Conservation (phyloP, 2,329 filamentous ascomycete genomes). For the Trichoderma pleuroti region DNA sequence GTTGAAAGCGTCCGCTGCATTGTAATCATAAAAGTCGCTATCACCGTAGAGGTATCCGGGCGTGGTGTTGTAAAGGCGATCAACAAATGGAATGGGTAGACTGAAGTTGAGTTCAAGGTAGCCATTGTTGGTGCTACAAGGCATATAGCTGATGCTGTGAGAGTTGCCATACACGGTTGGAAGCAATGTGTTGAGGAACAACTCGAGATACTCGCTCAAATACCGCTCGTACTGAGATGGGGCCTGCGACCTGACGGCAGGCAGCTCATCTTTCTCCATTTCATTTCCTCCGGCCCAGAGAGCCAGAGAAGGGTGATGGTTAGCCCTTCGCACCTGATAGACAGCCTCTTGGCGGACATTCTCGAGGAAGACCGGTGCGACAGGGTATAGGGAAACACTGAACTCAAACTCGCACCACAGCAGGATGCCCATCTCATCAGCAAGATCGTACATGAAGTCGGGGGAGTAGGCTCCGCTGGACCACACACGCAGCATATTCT, state of each 20-base stretch:
- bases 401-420: constrained; percentile 8
- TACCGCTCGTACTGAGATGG: not conserved
- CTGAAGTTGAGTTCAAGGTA: constrained; percentile 9
- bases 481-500: constrained; percentile 8
- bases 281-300: constrained; percentile 7
- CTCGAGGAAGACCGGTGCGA: not conserved
- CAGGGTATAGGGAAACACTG: constrained; percentile 1
- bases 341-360: constrained; percentile 8
- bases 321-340: not conserved
- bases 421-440: constrained; percentile 1
- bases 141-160: constrained; percentile 9
- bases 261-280: constrained; percentile 12
- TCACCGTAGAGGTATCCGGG: constrained; percentile 2
- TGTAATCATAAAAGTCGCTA: constrained; percentile 5
- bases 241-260: not conserved
- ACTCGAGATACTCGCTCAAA: not conserved
- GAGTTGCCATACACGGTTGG: constrained; percentile 4
- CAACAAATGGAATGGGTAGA: not conserved
- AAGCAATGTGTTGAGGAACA: not conserved
- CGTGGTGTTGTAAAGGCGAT: constrained; percentile 6
- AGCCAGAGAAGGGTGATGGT: not conserved
- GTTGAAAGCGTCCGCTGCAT: not conserved
- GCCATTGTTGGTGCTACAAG: constrained; percentile 5
- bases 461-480: constrained; percentile 1
- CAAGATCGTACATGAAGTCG: constrained; percentile 5